Conservation (phyloP, 306 rosid genomes). For the Senna siamea region DNA sequence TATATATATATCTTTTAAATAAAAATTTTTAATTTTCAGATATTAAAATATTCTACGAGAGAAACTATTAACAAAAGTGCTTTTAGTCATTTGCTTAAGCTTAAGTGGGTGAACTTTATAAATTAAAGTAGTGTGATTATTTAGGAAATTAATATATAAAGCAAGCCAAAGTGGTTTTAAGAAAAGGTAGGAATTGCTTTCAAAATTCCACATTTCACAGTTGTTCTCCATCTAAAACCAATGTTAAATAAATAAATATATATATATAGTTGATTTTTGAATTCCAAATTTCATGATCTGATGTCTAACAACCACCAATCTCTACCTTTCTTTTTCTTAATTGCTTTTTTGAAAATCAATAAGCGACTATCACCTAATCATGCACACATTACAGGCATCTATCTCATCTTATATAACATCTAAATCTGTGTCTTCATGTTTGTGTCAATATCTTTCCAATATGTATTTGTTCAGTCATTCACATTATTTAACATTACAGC, state of each 20-base stretch:
- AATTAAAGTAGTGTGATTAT: neutral
- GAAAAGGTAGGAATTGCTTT: slow-evolving; percentile 22
- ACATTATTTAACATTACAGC: neutral
- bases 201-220: slow-evolving; percentile 47
- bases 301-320: slow-evolving; percentile 36
- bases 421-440: neutral
- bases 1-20: too few relatives aligned
- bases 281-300: slow-evolving; percentile 6
- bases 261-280: neutral
- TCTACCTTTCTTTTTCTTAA: neutral
- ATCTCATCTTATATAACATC: neutral
- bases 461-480: neutral
- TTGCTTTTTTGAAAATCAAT: slow-evolving; percentile 16
- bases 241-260: neutral
- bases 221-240: slow-evolving; percentile 52
- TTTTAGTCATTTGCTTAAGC: too few relatives aligned
- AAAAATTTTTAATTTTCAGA: too few relatives aligned
- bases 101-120: neutral
- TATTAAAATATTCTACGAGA: too few relatives aligned
- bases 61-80: too few relatives aligned
- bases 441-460: neutral
- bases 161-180: slow-evolving; percentile 33
- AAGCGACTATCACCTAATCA: slow-evolving; percentile 37
- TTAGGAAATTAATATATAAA: slow-evolving; percentile 5
- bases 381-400: too few relatives aligned